phyloP scores from a whole-genome alignment of 148 eudicot species.

The Beta vulgaris region DNA sequence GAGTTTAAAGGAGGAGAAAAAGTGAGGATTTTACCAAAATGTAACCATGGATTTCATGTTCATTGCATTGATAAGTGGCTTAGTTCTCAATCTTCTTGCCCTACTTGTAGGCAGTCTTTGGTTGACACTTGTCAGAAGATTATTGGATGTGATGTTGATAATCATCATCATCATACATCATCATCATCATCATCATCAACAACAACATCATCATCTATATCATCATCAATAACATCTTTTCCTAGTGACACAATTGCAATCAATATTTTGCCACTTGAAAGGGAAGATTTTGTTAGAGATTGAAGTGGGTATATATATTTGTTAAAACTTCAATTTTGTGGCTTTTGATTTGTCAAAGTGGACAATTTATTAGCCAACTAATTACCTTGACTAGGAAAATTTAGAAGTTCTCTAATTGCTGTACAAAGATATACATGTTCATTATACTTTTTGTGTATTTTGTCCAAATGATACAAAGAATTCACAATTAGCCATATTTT shows the following conservation, averaged over 20 bases:
- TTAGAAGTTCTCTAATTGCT: no score
- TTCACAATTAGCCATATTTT: no score
- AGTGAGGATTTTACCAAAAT: constrained; percentile 62
- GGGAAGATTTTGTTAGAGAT: constrained; percentile 21
- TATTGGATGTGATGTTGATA: constrained; percentile 26
- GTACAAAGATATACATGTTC: no score
- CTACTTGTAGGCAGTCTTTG: constrained; percentile 72
- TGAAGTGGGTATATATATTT: neutral
- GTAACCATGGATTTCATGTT: constrained; percentile 81
- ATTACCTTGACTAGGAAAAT: neutral
- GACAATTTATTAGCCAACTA: neutral
- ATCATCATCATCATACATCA: constrained; percentile 22
- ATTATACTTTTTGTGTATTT: no score
- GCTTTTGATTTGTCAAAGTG: neutral
- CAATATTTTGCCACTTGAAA: constrained; percentile 21
- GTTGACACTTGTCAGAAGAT: constrained; percentile 70
- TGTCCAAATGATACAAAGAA: no score
- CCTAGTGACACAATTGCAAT: constrained; percentile 10
- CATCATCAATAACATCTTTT: neutral
- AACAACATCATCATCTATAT: neutral
- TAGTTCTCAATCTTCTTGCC: constrained; percentile 76
- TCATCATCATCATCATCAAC: constrained; percentile 13
- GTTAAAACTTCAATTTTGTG: neutral
- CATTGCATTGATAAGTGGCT: constrained; percentile 80
- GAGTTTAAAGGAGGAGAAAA: constrained; percentile 53